These are phyloP conservation scores for Heterobasidion annosum DNA, from an alignment of 1,284 basidiomycete species.

Conservation along the genomic window DNA sequence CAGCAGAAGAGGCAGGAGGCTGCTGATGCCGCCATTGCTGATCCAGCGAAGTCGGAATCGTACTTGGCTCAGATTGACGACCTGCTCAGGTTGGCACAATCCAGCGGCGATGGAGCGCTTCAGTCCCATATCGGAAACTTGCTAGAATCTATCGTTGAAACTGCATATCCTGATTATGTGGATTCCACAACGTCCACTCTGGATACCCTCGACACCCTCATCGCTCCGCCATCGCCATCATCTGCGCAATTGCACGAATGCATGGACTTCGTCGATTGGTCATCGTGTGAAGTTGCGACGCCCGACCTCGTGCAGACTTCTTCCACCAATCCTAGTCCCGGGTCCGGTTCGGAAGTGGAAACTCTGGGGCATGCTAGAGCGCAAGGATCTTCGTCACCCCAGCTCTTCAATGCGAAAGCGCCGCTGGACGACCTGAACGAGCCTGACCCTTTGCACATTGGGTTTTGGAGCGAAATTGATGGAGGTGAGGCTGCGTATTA, in stretches of 20 bases:
- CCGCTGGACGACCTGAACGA: constrained; percentile 17
- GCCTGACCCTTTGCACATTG: constrained; percentile 46
- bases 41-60: constrained; percentile 54
- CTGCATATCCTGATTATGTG: constrained; percentile 5
- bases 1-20: constrained; percentile 44
- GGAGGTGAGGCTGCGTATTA: constrained; percentile 68
- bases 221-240: constrained; percentile 20
- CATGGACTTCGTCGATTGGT: constrained; percentile 54
- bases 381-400: constrained; percentile 16
- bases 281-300: constrained; percentile 39
- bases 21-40: constrained; percentile 36
- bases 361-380: constrained; percentile 38
- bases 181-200: background rate
- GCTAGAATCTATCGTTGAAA: no score
- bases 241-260: constrained; percentile 36
- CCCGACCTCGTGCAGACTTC: constrained; percentile 63
- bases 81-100: constrained; percentile 17
- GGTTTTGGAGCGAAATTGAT: constrained; percentile 61
- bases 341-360: constrained; percentile 37
- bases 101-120: no score
- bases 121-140: no score
- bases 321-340: constrained; percentile 69
- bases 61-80: constrained; percentile 60
- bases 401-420: background rate
- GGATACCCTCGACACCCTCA: background rate